Percentiles rank a stretch among this genome's conserved stretches.
Conservation (phyloP, 2,329 filamentous ascomycete species). For the Fusarium virguliforme region DNA sequence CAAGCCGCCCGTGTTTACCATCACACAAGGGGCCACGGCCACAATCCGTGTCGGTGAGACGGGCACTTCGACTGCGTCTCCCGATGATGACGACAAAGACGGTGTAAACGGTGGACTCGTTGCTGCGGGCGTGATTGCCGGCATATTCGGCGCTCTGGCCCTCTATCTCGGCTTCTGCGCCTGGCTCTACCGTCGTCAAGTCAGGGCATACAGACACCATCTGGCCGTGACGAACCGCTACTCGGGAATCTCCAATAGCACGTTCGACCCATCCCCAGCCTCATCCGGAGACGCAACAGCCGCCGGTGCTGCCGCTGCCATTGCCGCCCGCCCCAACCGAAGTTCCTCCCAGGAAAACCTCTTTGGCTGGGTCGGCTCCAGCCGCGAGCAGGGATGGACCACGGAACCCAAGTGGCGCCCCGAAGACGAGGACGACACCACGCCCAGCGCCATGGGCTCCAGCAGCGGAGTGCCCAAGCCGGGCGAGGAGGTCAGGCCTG, state of each 20-base stretch:
- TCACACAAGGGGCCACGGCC: constrained; percentile 68
- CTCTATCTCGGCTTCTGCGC: constrained; percentile 79
- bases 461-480: constrained; percentile 47
- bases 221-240: constrained; percentile 76
- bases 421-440: constrained; percentile 47
- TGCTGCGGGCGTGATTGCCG: constrained; percentile 72
- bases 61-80: constrained; percentile 50
- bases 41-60: constrained; percentile 55
- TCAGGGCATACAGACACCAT: constrained; percentile 79
- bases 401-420: constrained; percentile 53
- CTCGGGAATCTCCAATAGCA: constrained; percentile 61
- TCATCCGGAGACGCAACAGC: constrained; percentile 48
- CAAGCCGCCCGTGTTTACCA: constrained; percentile 77
- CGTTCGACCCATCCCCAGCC: constrained; percentile 49
- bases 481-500: constrained; percentile 50
- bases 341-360: constrained; percentile 45
- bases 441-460: constrained; percentile 42
- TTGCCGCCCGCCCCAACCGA: constrained; percentile 26
- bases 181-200: constrained; percentile 81
- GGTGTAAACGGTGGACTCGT: constrained; percentile 61
- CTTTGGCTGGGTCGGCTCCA: constrained; percentile 56
- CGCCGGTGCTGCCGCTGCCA: constrained; percentile 7
- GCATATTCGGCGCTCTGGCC: constrained; percentile 74
- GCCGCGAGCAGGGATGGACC: constrained; percentile 41
- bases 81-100: constrained; percentile 14